Evolutionary conservation across 2,329 filamentous ascomycete species (phyloP).

Genomic region (Zymoseptoria ardabiliae): DNA sequence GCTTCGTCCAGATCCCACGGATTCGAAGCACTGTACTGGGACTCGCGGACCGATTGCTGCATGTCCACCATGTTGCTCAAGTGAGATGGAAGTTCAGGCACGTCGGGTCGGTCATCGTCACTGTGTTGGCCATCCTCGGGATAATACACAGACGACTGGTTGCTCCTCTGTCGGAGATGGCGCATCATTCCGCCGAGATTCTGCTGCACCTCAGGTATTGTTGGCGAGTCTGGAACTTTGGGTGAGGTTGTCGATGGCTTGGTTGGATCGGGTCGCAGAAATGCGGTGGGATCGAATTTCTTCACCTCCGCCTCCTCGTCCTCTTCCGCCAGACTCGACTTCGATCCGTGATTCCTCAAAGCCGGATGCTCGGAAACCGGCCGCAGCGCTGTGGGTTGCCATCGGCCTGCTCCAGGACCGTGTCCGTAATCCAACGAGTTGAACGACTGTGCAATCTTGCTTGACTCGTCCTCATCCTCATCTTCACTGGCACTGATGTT

Average conservation of each 20-base stretch:
- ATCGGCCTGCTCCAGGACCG: slow-evolving; percentile 18
- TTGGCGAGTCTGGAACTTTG: slow-evolving; percentile 61
- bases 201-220: slow-evolving; percentile 50
- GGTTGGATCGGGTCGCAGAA: slow-evolving; percentile 14
- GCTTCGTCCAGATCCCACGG: slow-evolving; percentile 49
- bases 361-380: slow-evolving; percentile 32
- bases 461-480: slow-evolving; percentile 31
- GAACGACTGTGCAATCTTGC: slow-evolving; percentile 11
- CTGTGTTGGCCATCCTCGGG: slow-evolving; percentile 40
- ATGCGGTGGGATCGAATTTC: slow-evolving; percentile 8
- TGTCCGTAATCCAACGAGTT: slow-evolving; percentile 21
- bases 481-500: slow-evolving; percentile 34
- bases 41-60: slow-evolving; percentile 30
- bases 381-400: slow-evolving; percentile 26
- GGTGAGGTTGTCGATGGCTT: slow-evolving; percentile 12
- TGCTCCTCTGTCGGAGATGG: slow-evolving; percentile 76
- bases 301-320: slow-evolving; percentile 21
- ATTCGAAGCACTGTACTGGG: slow-evolving; percentile 46
- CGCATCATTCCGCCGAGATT: slow-evolving; percentile 58
- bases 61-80: slow-evolving; percentile 6
- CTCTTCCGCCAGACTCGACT: slow-evolving; percentile 22
- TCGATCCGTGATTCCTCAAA: slow-evolving; percentile 19
- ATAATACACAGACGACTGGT: slow-evolving; percentile 67
- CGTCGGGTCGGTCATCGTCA: slow-evolving; percentile 16
- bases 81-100: slow-evolving; percentile 17